A percentile compares a stretch with the other conserved stretches of the same genome.
Evolutionary conservation across 2,329 filamentous ascomycete genomes (phyloP).

Genomic region (Colletotrichum melonis): DNA sequence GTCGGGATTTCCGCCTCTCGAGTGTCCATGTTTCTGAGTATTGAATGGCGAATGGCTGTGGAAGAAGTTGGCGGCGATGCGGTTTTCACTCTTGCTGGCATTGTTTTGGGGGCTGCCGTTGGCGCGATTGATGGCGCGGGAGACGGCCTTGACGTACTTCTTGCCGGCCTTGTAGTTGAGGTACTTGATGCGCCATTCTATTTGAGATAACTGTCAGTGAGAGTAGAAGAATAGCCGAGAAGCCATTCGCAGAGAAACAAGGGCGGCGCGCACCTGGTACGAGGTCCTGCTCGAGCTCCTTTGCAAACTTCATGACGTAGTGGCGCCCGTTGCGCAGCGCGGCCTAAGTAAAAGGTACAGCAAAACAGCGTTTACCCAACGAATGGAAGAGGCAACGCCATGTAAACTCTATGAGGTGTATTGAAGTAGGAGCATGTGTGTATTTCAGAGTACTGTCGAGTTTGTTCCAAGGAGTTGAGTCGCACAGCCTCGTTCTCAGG

Average conservation of each 20-base stretch:
- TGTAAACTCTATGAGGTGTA: slow-evolving; percentile 8
- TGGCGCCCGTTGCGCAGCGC: slow-evolving; percentile 11
- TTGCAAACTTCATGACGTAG: slow-evolving; percentile 73
- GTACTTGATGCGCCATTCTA: slow-evolving; percentile 94
- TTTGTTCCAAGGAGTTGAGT: neutral
- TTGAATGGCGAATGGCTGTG: slow-evolving; percentile 22
- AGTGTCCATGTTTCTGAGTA: neutral
- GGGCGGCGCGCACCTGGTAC: slow-evolving; percentile 73
- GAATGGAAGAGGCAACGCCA: slow-evolving; percentile 15
- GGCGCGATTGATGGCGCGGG: slow-evolving; percentile 75
- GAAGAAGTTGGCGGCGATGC: slow-evolving; percentile 10
- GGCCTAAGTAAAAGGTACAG: neutral
- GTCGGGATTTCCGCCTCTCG: slow-evolving; percentile 30
- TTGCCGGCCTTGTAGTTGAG: slow-evolving; percentile 96
- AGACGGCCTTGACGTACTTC: slow-evolving; percentile 89
- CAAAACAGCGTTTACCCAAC: neutral
- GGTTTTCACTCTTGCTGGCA: slow-evolving; percentile 13
- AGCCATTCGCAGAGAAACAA: slow-evolving; percentile 6
- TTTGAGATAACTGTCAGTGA: neutral
- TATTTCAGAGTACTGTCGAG: neutral
- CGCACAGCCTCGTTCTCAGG: neutral
- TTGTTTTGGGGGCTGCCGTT: slow-evolving; percentile 20
- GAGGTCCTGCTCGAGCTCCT: slow-evolving; percentile 86
- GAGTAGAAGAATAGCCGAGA: neutral
- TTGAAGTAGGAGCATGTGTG: neutral